These are phyloP conservation scores for Diaporthe ampelina DNA, from an alignment of 2,329 filamentous ascomycete species.

Conservation along the genomic window DNA sequence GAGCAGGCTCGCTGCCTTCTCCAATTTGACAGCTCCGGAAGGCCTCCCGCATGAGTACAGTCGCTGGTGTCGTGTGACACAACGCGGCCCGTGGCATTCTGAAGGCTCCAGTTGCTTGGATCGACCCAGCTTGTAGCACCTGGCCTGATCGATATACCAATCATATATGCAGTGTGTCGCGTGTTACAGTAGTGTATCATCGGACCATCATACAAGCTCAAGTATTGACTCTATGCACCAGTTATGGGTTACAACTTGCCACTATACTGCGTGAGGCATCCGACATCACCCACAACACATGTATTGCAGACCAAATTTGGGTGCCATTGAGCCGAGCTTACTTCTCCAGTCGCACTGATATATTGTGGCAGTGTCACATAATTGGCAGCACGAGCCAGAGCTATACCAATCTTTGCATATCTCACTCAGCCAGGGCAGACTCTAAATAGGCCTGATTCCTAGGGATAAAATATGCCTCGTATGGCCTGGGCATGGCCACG, in stretches of 20 bases:
- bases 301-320: not conserved
- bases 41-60: not conserved
- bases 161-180: not conserved
- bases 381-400: too few relatives aligned
- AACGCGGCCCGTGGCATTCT: not conserved
- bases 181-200: not conserved
- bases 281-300: not conserved
- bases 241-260: too few relatives aligned
- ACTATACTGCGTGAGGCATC: not conserved
- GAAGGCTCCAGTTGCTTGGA: slow-evolving; percentile 10
- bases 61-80: not conserved
- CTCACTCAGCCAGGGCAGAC: not conserved
- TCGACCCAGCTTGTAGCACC: not conserved
- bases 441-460: not conserved
- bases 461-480: slow-evolving; percentile 6
- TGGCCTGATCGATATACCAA: not conserved
- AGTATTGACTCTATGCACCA: too few relatives aligned
- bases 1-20: not conserved
- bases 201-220: not conserved
- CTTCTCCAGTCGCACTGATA: not conserved
- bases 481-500: slow-evolving; percentile 2
- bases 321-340: not conserved
- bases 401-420: not conserved
- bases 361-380: too few relatives aligned
- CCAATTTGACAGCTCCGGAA: not conserved